Conservation (phyloP, 2,329 filamentous ascomycete genomes). For the Sporothrix humicola region DNA sequence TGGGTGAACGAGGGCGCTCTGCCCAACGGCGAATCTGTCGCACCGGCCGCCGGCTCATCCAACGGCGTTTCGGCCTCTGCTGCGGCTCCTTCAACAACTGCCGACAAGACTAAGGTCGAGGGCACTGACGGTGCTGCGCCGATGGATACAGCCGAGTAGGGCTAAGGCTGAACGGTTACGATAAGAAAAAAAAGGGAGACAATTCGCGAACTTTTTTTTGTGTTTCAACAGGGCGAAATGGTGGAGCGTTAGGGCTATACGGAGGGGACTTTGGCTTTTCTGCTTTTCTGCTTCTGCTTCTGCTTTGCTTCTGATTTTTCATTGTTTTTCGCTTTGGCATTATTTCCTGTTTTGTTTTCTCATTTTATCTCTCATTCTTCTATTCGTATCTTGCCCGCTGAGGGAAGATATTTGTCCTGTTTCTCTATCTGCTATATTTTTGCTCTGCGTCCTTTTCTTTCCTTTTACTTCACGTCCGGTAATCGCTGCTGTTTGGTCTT, state of each 20-base stretch:
- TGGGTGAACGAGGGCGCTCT: slow-evolving; percentile 58
- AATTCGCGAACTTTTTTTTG: neutral
- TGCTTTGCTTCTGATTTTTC: neutral
- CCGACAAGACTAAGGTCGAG: neutral
- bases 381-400: too few species aligned
- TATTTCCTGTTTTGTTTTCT: neutral
- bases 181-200: neutral
- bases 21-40: slow-evolving; percentile 26
- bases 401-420: neutral
- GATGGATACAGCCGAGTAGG: slow-evolving; percentile 33
- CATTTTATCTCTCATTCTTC: neutral
- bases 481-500: neutral
- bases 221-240: slow-evolving; percentile 16
- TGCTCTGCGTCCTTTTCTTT: neutral
- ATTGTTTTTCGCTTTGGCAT: neutral
- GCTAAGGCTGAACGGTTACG: neutral
- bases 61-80: slow-evolving; percentile 7
- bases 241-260: slow-evolving; percentile 7
- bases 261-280: slow-evolving; percentile 15
- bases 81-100: neutral
- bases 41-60: neutral
- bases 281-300: neutral
- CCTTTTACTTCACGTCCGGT: neutral
- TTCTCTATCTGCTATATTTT: neutral
- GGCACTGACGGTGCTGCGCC: neutral